Percentiles rank a stretch among this genome's conserved stretches.
phyloP scores from a whole-genome alignment of 2,329 filamentous ascomycete genomes.

The Trichoderma brevicompactum region DNA sequence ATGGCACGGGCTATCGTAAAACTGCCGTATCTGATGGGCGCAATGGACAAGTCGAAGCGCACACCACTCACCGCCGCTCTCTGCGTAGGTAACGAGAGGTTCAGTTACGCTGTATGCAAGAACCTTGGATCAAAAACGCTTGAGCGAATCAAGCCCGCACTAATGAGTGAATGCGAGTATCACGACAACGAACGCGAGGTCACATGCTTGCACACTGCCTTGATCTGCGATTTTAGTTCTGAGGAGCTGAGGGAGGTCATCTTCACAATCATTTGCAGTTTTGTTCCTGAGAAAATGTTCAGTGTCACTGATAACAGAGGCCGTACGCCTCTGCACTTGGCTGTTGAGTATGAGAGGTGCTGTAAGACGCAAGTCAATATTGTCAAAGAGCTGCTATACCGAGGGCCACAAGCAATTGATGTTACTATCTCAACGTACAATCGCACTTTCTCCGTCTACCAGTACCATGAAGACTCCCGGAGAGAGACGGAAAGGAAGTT shows the following conservation, averaged over 20 bases:
- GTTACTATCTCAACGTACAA: not conserved
- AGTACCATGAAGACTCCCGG: slow-evolving; percentile 1
- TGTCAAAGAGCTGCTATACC: not conserved
- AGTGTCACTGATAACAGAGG: not conserved
- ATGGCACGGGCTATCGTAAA: slow-evolving; percentile 6
- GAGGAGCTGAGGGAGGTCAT: not conserved
- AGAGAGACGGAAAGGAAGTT: not conserved
- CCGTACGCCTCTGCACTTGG: slow-evolving; percentile 7
- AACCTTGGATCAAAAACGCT: not conserved
- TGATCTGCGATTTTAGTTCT: not conserved
- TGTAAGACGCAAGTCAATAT: slow-evolving; percentile 9
- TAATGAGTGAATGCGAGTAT: not conserved
- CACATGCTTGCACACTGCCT: slow-evolving; percentile 11
- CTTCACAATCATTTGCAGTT: slow-evolving; percentile 5
- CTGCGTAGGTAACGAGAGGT: not conserved
- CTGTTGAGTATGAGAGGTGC: slow-evolving; percentile 17
- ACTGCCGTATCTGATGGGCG: slow-evolving; percentile 9
- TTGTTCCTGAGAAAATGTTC: slow-evolving; percentile 8
- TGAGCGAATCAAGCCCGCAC: not conserved
- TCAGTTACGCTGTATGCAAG: not conserved
- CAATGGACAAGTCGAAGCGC: not conserved
- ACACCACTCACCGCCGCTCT: slow-evolving; percentile 9
- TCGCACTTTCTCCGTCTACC: slow-evolving; percentile 7
- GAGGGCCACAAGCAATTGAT: not conserved
- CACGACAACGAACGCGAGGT: not conserved